Conservation (phyloP, 805 yeast genomes). For the Saccharomycopsis lassenensis region DNA sequence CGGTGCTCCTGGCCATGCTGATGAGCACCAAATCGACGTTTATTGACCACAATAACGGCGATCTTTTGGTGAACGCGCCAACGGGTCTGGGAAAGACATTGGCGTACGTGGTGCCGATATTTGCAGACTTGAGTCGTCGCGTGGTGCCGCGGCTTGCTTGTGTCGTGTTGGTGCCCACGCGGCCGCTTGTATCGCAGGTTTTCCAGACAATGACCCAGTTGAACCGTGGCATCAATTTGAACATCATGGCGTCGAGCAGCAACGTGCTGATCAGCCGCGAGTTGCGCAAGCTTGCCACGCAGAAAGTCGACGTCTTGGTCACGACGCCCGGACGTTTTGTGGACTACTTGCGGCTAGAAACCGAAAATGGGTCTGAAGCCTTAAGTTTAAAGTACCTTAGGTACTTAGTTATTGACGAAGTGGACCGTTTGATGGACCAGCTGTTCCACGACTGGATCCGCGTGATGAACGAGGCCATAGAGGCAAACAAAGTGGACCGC, state of each 20-base stretch:
- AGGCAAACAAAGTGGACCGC: slow-evolving; percentile 26
- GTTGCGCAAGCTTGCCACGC: slow-evolving; percentile 32
- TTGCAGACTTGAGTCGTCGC: slow-evolving; percentile 54
- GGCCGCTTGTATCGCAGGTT: slow-evolving; percentile 78
- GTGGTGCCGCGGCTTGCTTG: slow-evolving; percentile 67
- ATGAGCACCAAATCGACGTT: slow-evolving; percentile 20
- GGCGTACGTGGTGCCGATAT: slow-evolving; percentile 76
- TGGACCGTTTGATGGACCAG: slow-evolving; percentile 74
- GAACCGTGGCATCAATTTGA: slow-evolving; percentile 55
- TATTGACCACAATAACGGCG: slow-evolving; percentile 41
- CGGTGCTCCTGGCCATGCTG: slow-evolving; percentile 39
- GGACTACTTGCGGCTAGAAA: slow-evolving; percentile 41
- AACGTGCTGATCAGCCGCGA: slow-evolving; percentile 49
- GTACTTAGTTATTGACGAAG: slow-evolving; percentile 69
- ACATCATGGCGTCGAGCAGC: slow-evolving; percentile 49
- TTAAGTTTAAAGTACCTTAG: slow-evolving; percentile 42
- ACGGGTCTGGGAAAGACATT: slow-evolving; percentile 96
- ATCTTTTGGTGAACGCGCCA: slow-evolving; percentile 80
- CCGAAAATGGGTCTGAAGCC: no score
- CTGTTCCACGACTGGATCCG: slow-evolving; percentile 89
- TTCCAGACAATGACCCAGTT: slow-evolving; percentile 48
- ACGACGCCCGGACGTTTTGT: slow-evolving; percentile 75
- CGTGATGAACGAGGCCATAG: slow-evolving; percentile 30
- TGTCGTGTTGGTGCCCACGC: slow-evolving; percentile 79
- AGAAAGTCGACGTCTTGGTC: slow-evolving; percentile 56